Base-by-base conservation (phyloP, 805 yeast genomes). In the Yamadazyma philogaea region DNA sequence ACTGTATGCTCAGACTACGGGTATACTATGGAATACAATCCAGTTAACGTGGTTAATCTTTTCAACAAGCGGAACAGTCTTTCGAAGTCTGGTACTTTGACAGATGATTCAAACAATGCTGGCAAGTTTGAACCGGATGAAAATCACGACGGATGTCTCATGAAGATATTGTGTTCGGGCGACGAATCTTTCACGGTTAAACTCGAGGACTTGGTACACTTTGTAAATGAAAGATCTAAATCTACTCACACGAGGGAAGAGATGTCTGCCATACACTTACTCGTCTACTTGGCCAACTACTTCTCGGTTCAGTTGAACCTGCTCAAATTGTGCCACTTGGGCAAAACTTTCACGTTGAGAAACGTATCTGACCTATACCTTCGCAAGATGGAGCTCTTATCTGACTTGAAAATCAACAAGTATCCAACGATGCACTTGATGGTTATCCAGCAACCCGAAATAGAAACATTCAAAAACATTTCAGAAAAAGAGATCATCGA, bases 341-440 rank as follows among this genome's bases (percentile, higher is more conserved):
- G 53, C 2, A 46, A 47, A 22, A 24, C 42, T 15, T 45, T 38
- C 22, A 18, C 18, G 7, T 28, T 49, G 10, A 39, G 28, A 12
- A 35, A n/a, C 11, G 14, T 30, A 4, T 8, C 15, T 6, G 44
- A 43, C 19, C 27, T 49, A 16, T 12, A 17, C 8, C 27, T 12
- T 7, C 14, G 35, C 7, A 36, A 34, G 6, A 22, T 18, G n/a
- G 15, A 10, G 14, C 30, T 47, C 3, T 7, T 46, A 2, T 14
- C 8, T 1, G 48, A 40, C 30, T 34, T 49, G 15, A 42, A 49
- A 19, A 15, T 46, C 2, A 37, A 42, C 20, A 32, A 37, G 22
- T 49, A 26, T 28, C 53, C 53, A 2, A 39, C 48, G 19, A 33
- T 44, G 26, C 53, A 49, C 32, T 39, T 46, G 30, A 40, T 42